Percentiles rank a stretch among this genome's conserved stretches.
These are phyloP conservation scores for Delonix regia DNA, from an alignment of 306 rosid genomes.

Conservation along the genomic window DNA sequence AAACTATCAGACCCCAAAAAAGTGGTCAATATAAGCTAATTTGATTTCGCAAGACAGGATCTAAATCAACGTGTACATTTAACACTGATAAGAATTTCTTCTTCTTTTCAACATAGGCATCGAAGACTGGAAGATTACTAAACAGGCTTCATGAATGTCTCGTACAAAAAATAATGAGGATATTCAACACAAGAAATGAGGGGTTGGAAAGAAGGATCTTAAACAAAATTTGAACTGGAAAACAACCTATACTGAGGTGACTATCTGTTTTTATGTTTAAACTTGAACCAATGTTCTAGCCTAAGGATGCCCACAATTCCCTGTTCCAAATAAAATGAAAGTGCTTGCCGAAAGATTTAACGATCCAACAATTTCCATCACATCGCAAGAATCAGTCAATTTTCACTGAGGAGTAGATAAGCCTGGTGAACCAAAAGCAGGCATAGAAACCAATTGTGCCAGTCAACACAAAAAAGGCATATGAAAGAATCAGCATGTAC, in stretches of 20 bases:
- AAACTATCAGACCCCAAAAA: no score
- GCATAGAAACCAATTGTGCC: conserved; percentile 80
- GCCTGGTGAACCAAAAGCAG: conserved; percentile 76
- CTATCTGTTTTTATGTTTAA: conserved; percentile 40
- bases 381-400: conserved; percentile 48
- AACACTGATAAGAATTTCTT: conserved; percentile 29
- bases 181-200: background rate
- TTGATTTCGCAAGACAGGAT: conserved; percentile 9
- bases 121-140: conserved; percentile 30
- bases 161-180: conserved; percentile 33
- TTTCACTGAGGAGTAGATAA: conserved; percentile 82
- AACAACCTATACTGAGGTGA: conserved; percentile 43
- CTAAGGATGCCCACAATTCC: conserved; percentile 10
- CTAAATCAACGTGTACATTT: conserved; percentile 22
- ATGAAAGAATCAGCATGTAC: conserved; percentile 71
- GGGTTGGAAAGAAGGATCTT: background rate
- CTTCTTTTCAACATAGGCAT: conserved; percentile 30
- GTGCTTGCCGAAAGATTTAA: conserved; percentile 10
- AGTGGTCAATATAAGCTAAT: background rate
- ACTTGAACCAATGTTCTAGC: conserved; percentile 40
- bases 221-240: conserved; percentile 3
- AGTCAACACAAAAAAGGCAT: conserved; percentile 68
- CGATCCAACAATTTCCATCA: conserved; percentile 17
- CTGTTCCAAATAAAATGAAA: conserved; percentile 29
- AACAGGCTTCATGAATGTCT: conserved; percentile 34